Percentiles rank a stretch among this genome's conserved stretches.
phyloP scores from a whole-genome alignment of 129 eudicot genomes.

The Saussurea involucrata region DNA sequence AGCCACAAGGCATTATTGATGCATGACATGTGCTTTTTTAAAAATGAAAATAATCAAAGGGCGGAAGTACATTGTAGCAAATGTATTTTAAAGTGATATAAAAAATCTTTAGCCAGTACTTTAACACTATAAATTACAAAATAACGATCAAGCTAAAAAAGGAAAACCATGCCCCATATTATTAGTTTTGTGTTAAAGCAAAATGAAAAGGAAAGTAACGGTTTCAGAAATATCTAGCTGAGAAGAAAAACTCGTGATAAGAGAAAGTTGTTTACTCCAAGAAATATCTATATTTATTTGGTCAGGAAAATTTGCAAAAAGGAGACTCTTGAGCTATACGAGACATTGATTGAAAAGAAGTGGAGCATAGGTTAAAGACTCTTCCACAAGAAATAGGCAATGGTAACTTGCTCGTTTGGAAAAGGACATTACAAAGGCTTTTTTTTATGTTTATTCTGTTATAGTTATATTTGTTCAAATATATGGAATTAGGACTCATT shows the following conservation, averaged over 20 bases:
- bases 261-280: neutral
- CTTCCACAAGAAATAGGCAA: neutral
- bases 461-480: neutral
- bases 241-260: neutral
- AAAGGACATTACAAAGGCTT: neutral
- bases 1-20: neutral
- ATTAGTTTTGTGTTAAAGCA: neutral
- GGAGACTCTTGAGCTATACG: neutral
- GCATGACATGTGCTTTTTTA: neutral
- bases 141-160: neutral
- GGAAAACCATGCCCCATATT: neutral
- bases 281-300: neutral
- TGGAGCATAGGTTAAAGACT: neutral
- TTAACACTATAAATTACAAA: neutral
- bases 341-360: neutral
- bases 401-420: neutral
- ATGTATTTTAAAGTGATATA: neutral
- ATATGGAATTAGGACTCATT: neutral
- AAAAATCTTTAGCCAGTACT: neutral
- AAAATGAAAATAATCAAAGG: no score
- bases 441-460: neutral
- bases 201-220: neutral
- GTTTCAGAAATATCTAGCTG: neutral
- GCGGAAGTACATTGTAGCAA: neutral
- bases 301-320: neutral